A percentile compares a stretch with the other conserved stretches of the same genome.
phyloP scores from a whole-genome alignment of 768 basidiomycete species.

The Tylopilus subfusipes region DNA sequence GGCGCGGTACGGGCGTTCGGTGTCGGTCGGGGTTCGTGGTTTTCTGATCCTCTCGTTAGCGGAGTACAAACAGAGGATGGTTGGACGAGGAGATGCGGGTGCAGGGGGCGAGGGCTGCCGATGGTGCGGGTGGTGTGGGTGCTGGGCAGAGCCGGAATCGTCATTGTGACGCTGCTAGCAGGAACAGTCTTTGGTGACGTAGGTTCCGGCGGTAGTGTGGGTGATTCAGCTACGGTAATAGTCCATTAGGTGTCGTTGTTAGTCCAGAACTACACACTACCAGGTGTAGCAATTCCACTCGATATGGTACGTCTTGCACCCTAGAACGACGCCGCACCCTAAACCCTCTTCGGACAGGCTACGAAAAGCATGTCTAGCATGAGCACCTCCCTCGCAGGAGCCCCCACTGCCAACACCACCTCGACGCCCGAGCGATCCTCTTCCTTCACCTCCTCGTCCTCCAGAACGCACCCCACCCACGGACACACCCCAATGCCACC shows the following conservation, averaged over 20 bases:
- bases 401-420: not conserved
- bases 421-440: conserved; percentile 3
- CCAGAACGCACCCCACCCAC: conserved; percentile 15
- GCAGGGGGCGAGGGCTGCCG: conserved; percentile 50
- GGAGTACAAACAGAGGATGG: conserved; percentile 84
- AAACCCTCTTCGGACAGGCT: conserved; percentile 11
- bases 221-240: too few species aligned
- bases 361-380: conserved; percentile 8
- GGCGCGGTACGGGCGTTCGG: conserved; percentile 54
- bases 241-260: too few species aligned
- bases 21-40: not conserved
- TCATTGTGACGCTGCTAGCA: too few species aligned
- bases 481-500: conserved; percentile 46
- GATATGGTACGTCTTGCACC: too few species aligned
- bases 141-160: conserved; percentile 53
- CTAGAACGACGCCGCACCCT: conserved; percentile 7
- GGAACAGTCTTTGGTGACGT: too few species aligned
- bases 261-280: too few species aligned
- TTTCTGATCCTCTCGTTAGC: conserved; percentile 35
- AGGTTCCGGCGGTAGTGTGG: too few species aligned
- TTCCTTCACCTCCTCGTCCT: conserved; percentile 6
- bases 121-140: conserved; percentile 30
- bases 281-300: too few species aligned
- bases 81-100: conserved; percentile 76
- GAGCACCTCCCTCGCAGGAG: conserved; percentile 12